phyloP scores from a whole-genome alignment of 306 rosid genomes.

The Quercus suber region DNA sequence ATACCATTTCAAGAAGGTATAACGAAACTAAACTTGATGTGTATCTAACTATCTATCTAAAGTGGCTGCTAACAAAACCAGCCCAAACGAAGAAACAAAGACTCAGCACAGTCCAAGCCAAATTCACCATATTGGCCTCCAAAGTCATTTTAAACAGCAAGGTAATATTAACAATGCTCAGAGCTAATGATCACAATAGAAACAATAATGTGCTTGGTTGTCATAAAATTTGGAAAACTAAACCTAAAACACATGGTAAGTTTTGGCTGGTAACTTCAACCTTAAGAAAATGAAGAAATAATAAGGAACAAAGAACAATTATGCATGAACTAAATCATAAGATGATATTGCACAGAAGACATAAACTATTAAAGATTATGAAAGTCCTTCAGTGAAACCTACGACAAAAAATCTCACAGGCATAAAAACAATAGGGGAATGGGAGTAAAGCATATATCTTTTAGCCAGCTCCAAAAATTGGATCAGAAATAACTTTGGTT shows the following conservation, averaged over 20 bases:
- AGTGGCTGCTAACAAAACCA: background rate
- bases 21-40: background rate
- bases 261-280: conserved; percentile 15
- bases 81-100: background rate
- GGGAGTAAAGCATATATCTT: background rate
- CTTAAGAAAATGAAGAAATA: background rate
- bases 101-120: background rate
- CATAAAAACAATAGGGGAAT: conserved; percentile 5
- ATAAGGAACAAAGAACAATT: conserved; percentile 15
- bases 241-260: background rate
- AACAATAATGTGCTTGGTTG: background rate
- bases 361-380: conserved; percentile 1
- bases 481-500: background rate
- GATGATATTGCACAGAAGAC: conserved; percentile 21
- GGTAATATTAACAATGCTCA: background rate
- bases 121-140: background rate
- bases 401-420: background rate
- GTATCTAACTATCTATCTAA: background rate
- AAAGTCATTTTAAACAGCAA: background rate
- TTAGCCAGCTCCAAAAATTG: conserved; percentile 17
- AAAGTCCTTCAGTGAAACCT: background rate
- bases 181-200: background rate
- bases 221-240: background rate
- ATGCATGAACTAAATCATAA: conserved; percentile 4
- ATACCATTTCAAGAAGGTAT: background rate